Conservation (phyloP, 352 stramenopile genomes). For the Phytopythium sindhum region DNA sequence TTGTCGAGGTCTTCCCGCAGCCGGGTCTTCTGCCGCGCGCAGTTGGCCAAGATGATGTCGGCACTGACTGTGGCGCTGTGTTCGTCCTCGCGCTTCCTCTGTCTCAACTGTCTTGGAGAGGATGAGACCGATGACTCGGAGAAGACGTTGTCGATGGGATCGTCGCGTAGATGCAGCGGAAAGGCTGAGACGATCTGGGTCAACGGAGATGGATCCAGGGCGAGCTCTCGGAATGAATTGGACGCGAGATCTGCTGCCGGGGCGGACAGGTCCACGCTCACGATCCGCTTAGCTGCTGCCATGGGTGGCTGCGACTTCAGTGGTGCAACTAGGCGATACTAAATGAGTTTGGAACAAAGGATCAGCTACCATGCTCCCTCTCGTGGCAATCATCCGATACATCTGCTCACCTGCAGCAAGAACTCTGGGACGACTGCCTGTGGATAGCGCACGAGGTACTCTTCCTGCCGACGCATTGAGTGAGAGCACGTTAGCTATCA, state of each 20-base stretch:
- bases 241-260: background rate
- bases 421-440: conserved; percentile 75
- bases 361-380: background rate
- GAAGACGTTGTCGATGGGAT: background rate
- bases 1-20: conserved; percentile 27
- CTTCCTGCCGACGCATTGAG: conserved; percentile 38
- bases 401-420: conserved; percentile 32
- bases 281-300: background rate
- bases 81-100: background rate
- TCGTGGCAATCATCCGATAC: background rate
- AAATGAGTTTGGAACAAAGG: background rate
- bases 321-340: background rate
- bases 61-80: background rate
- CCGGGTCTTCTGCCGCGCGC: conserved; percentile 23
- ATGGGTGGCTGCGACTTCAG: background rate
- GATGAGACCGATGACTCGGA: background rate
- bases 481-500: background rate
- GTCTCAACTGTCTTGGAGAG: background rate
- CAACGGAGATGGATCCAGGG: background rate
- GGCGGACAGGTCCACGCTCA: conserved; percentile 5
- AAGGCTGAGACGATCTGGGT: background rate
- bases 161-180: background rate
- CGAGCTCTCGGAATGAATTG: background rate
- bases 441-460: conserved; percentile 63
- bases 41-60: conserved; percentile 30